phyloP scores from a whole-genome alignment of 2,329 filamentous ascomycete species.

The Hymenoscyphus occultus region DNA sequence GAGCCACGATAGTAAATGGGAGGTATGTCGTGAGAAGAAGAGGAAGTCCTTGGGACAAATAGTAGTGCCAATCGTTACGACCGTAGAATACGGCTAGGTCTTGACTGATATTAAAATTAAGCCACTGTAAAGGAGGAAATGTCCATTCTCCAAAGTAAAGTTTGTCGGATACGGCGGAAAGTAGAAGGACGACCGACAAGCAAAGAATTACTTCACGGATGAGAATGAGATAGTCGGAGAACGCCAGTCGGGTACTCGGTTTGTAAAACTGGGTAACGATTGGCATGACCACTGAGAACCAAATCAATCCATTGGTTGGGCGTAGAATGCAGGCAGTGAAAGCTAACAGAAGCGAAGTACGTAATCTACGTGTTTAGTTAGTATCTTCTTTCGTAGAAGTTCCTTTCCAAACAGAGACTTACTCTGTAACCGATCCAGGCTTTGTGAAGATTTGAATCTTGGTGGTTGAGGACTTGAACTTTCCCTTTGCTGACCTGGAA shows the following conservation, averaged over 20 bases:
- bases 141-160: constrained; percentile 83
- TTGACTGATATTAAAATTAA: constrained; percentile 87
- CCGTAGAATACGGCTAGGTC: constrained; percentile 92
- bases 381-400: background rate
- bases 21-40: constrained; percentile 80
- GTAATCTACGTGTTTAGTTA: constrained; percentile 43
- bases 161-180: constrained; percentile 68
- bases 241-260: constrained; percentile 37
- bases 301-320: constrained; percentile 86
- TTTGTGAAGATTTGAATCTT: constrained; percentile 28
- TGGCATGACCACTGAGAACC: constrained; percentile 64
- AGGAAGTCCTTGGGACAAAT: constrained; percentile 83
- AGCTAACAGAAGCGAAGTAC: constrained; percentile 69
- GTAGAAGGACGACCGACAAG: constrained; percentile 56
- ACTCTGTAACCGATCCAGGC: constrained; percentile 36
- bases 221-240: constrained; percentile 47
- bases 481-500: constrained; percentile 29
- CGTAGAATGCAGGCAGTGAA: constrained; percentile 80
- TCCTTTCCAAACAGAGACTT: constrained; percentile 17
- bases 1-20: constrained; percentile 67
- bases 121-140: constrained; percentile 81
- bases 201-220: constrained; percentile 63
- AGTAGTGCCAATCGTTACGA: constrained; percentile 87
- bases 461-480: constrained; percentile 30
- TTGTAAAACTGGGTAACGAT: constrained; percentile 46